Conservation (phyloP, 805 yeast genomes). For the Metschnikowia drakensbergensis region DNA sequence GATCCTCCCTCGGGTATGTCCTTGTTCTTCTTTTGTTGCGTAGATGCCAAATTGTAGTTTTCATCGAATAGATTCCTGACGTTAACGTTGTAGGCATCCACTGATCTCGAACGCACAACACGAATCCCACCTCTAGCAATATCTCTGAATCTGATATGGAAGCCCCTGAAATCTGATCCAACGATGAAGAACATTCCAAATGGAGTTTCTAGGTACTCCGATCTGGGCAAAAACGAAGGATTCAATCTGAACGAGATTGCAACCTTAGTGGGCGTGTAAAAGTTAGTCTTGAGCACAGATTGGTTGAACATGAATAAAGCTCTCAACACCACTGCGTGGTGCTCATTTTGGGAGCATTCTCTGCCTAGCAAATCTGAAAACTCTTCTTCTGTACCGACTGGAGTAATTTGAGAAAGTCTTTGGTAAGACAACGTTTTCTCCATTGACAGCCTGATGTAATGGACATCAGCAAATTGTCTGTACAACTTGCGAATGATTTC, state of each 20-base stretch:
- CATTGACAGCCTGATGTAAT: conserved; percentile 68
- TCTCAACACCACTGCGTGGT: conserved; percentile 70
- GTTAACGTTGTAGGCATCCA: conserved; percentile 81
- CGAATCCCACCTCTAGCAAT: conserved; percentile 98
- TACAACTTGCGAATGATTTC: conserved; percentile 77
- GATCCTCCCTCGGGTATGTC: conserved; percentile 99
- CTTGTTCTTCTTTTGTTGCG: conserved; percentile 95
- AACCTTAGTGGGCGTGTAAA: conserved; percentile 88
- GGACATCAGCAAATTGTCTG: conserved; percentile 87
- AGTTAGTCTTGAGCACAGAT: conserved; percentile 87
- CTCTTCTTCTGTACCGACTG: conserved; percentile 70
- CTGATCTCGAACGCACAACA: conserved; percentile 81
- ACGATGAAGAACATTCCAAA: conserved; percentile 94
- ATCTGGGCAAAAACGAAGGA: conserved; percentile 76
- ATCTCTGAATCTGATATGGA: conserved; percentile 95
- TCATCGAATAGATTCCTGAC: conserved; percentile 90
- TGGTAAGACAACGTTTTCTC: conserved; percentile 83
- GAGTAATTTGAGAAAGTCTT: conserved; percentile 73
- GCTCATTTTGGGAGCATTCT: conserved; percentile 76
- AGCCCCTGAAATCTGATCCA: conserved; percentile 95
- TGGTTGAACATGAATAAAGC: conserved; percentile 83
- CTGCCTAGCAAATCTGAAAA: conserved; percentile 64
- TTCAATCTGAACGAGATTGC: conserved; percentile 90
- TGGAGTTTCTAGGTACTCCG: conserved; percentile 90
- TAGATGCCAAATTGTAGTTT: conserved; percentile 90